Evolutionary conservation across 495 filamentous ascomycete genomes (phyloP).

Genomic region (Aspergillus cavernicola): DNA sequence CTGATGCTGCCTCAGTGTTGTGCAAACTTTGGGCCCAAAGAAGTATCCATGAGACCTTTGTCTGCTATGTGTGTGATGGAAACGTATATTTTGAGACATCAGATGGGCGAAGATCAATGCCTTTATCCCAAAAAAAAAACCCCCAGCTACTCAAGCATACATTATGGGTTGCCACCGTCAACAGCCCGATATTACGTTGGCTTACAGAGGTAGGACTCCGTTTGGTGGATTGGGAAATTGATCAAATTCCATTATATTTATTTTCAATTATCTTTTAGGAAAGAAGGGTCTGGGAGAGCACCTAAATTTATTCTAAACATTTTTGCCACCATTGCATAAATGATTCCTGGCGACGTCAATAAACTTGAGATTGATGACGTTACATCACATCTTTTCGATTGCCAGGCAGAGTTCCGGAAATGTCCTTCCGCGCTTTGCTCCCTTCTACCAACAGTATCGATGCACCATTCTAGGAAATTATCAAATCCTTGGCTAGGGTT

Average conservation of each 20-base stretch:
- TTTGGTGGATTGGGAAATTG: neutral
- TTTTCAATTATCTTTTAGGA: neutral
- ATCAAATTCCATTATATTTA: neutral
- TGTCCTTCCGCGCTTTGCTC: too few species aligned
- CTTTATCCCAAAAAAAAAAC: neutral
- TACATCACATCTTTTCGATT: too few species aligned
- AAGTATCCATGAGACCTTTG: conserved; percentile 3
- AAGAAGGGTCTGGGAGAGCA: neutral
- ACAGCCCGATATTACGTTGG: neutral
- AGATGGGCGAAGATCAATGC: neutral
- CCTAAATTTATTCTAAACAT: neutral
- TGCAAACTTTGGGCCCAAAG: neutral
- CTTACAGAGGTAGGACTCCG: neutral
- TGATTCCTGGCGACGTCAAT: too few species aligned
- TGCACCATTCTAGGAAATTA: too few species aligned
- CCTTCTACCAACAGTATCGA: too few species aligned
- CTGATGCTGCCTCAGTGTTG: neutral
- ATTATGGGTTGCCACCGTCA: neutral
- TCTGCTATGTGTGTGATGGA: conserved; percentile 2
- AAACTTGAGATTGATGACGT: too few species aligned
- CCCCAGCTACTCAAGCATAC: neutral
- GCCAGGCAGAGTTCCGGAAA: too few species aligned
- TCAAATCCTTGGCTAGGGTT: too few species aligned
- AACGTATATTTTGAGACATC: conserved; percentile 2
- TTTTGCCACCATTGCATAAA: neutral